Conservation (phyloP, 2,329 filamentous ascomycete genomes). For the Penicillium digitatum region DNA sequence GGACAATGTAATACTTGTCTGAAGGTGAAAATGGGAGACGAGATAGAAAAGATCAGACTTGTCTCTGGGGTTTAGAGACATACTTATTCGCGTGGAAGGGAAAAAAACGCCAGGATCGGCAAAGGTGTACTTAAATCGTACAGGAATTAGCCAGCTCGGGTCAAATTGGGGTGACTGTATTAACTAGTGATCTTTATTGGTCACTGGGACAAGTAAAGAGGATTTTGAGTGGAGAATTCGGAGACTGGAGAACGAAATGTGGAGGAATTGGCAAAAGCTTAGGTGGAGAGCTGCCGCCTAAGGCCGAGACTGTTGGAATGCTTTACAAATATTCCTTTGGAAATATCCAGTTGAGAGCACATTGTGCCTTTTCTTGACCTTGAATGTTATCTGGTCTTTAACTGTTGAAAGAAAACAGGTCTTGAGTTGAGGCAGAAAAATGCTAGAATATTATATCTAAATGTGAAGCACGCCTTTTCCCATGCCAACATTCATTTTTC, state of each 20-base stretch:
- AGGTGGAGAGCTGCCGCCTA: conserved; percentile 15
- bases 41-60: background rate
- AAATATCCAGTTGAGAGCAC: background rate
- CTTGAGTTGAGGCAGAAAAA: background rate
- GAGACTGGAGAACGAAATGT: background rate
- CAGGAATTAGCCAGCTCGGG: background rate
- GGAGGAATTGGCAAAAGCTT: conserved; percentile 19
- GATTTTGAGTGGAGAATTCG: conserved; percentile 1
- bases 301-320: background rate
- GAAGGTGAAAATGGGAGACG: background rate
- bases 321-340: background rate
- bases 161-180: background rate
- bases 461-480: background rate
- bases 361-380: background rate
- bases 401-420: background rate
- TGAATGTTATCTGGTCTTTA: background rate
- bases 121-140: background rate
- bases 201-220: background rate
- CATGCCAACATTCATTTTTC: background rate
- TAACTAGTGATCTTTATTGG: conserved; percentile 3
- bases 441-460: background rate
- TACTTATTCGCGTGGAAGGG: conserved; percentile 3
- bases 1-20: background rate
- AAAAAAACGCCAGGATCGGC: background rate
- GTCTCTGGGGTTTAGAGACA: background rate